Conservation (phyloP, 805 yeast species). For the Kodamaea jinghongensis region DNA sequence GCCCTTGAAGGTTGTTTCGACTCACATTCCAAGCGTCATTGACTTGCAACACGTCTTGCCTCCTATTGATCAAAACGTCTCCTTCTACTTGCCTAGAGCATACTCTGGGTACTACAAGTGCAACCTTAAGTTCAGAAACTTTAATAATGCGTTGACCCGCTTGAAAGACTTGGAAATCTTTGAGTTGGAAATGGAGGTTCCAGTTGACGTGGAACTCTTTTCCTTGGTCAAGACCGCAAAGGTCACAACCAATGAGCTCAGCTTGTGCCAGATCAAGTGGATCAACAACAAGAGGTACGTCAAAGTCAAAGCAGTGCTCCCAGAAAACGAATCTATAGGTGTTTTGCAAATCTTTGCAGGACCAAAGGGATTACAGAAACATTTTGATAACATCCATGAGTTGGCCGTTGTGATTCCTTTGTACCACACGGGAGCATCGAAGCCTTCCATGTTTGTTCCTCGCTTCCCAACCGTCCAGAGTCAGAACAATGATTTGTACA, state of each 20-base stretch:
- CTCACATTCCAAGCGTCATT: slow-evolving; percentile 80
- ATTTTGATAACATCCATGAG: slow-evolving; percentile 60
- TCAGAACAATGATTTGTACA: slow-evolving; percentile 71
- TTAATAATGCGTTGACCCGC: slow-evolving; percentile 72
- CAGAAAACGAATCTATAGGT: slow-evolving; percentile 67
- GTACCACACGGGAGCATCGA: slow-evolving; percentile 64
- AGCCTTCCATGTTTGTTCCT: slow-evolving; percentile 64
- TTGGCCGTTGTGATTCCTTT: slow-evolving; percentile 72
- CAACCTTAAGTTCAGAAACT: slow-evolving; percentile 56
- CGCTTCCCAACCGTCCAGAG: slow-evolving; percentile 70
- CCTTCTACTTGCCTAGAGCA: slow-evolving; percentile 79
- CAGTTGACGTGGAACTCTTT: slow-evolving; percentile 65
- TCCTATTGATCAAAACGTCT: slow-evolving; percentile 73
- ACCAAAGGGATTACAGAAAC: slow-evolving; percentile 54
- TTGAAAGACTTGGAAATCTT: slow-evolving; percentile 72
- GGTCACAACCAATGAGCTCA: slow-evolving; percentile 46
- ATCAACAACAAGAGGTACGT: slow-evolving; percentile 58
- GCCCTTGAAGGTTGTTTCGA: slow-evolving; percentile 72
- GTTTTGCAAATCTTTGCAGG: slow-evolving; percentile 75
- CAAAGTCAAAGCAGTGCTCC: slow-evolving; percentile 77
- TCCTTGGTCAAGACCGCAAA: slow-evolving; percentile 56
- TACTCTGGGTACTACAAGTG: slow-evolving; percentile 75
- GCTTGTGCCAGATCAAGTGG: slow-evolving; percentile 81
- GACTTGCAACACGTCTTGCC: slow-evolving; percentile 86
- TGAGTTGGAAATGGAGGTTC: slow-evolving; percentile 74